Conservation (phyloP, 306 rosid genomes). For the Cucumis melo region DNA sequence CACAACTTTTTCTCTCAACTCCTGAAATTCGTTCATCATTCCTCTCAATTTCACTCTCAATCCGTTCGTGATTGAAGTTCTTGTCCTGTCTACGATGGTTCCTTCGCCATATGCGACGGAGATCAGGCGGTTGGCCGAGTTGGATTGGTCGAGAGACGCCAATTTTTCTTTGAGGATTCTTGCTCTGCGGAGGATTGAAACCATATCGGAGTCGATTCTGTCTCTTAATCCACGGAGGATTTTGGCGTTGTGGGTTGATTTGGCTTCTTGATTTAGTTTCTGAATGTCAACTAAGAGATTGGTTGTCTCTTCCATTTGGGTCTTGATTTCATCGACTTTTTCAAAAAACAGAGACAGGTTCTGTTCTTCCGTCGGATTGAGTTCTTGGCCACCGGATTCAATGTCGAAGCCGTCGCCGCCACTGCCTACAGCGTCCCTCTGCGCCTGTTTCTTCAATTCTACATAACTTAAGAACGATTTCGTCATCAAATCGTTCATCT, state of each 20-base stretch:
- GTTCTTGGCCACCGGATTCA: slow-evolving; percentile 46
- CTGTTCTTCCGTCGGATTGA: slow-evolving; percentile 49
- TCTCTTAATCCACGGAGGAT: slow-evolving; percentile 75
- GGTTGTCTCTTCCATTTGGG: slow-evolving; percentile 82
- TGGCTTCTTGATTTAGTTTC: slow-evolving; percentile 58
- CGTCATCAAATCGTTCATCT: slow-evolving; percentile 93
- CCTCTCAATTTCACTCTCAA: slow-evolving; percentile 68
- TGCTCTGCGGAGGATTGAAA: slow-evolving; percentile 64
- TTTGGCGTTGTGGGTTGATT: slow-evolving; percentile 72
- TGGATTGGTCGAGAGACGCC: slow-evolving; percentile 56
- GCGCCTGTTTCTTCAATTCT: slow-evolving; percentile 67
- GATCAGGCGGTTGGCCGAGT: slow-evolving; percentile 30
- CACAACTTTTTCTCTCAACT: slow-evolving; percentile 47
- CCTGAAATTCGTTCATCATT: slow-evolving; percentile 62
- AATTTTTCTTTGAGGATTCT: slow-evolving; percentile 42
- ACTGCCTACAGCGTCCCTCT: slow-evolving; percentile 36
- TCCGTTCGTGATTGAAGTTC: slow-evolving; percentile 55
- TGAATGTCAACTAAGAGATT: slow-evolving; percentile 80
- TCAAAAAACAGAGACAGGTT: slow-evolving; percentile 63
- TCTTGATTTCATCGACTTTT: slow-evolving; percentile 50
- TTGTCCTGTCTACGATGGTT: slow-evolving; percentile 51
- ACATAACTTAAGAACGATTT: slow-evolving; percentile 83
- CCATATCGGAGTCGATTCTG: slow-evolving; percentile 63
- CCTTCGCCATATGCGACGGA: slow-evolving; percentile 45
- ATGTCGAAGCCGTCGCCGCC: slow-evolving; percentile 23